phyloP scores from a whole-genome alignment of 257 asterid species.

The Lycium barbarum region DNA sequence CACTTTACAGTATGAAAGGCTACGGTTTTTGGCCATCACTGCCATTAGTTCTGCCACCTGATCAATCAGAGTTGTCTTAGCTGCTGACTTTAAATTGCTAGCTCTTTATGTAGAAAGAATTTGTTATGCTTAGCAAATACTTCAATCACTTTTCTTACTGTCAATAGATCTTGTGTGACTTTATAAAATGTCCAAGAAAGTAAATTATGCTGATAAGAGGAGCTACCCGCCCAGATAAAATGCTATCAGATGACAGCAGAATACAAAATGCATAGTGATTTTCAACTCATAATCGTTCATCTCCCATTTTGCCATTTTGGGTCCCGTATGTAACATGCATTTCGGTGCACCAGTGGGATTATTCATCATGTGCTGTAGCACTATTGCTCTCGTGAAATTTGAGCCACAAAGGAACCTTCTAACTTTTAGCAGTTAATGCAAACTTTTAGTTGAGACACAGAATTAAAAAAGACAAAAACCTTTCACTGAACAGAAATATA shows the following conservation, averaged over 20 bases:
- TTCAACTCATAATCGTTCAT: neutral
- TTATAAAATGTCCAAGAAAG: neutral
- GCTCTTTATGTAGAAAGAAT: neutral
- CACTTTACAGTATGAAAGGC: constrained; percentile 78
- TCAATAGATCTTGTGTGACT: neutral
- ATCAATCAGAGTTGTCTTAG: constrained; percentile 33
- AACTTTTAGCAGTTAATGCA: neutral
- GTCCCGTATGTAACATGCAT: neutral
- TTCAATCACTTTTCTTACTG: neutral
- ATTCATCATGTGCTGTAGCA: neutral
- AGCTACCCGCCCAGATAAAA: neutral
- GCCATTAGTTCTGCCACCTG: constrained; percentile 98
- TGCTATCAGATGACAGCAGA: neutral
- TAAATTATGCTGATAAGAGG: neutral
- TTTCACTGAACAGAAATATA: constrained; percentile 10
- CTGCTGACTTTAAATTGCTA: constrained; percentile 15
- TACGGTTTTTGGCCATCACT: constrained; percentile 74
- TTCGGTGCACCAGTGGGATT: neutral
- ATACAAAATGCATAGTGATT: neutral
- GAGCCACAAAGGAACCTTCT: neutral
- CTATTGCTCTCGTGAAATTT: neutral
- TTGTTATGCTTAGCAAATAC: neutral
- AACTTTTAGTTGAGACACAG: neutral
- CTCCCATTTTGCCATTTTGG: neutral
- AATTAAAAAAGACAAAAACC: neutral